These are phyloP conservation scores for Nissolia schottii DNA, from an alignment of 306 rosid species.

Conservation along the genomic window DNA sequence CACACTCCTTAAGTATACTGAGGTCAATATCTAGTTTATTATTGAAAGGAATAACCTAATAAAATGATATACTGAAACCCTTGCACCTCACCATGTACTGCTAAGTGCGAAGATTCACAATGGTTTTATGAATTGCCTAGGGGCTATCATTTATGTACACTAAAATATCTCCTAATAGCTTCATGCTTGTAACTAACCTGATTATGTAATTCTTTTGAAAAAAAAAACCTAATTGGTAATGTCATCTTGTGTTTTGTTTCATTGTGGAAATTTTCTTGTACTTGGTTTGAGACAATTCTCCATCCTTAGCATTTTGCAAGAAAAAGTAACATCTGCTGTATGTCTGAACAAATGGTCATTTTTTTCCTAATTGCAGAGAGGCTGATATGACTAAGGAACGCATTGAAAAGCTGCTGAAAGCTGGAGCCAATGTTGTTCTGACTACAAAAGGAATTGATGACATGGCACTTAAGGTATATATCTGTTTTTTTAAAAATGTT, in stretches of 20 bases:
- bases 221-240: neutral
- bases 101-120: neutral
- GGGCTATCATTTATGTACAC: neutral
- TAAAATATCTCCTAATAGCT: neutral
- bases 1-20: neutral
- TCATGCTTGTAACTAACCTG: neutral
- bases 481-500: neutral
- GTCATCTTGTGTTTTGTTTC: neutral
- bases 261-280: neutral
- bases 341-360: neutral
- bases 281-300: neutral
- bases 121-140: neutral
- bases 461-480: slow-evolving; percentile 91
- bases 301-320: neutral
- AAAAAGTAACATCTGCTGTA: neutral
- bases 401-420: slow-evolving; percentile 79
- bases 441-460: slow-evolving; percentile 98
- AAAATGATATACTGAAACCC: neutral
- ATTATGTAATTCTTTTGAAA: neutral
- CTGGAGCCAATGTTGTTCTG: slow-evolving; percentile 94
- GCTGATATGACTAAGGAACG: slow-evolving; percentile 97
- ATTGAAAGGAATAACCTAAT: neutral
- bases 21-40: neutral
- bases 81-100: neutral
- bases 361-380: slow-evolving; percentile 52